A percentile compares a stretch with the other conserved stretches of the same genome.
phyloP scores from a whole-genome alignment of 306 rosid species.

The Datisca glomerata region DNA sequence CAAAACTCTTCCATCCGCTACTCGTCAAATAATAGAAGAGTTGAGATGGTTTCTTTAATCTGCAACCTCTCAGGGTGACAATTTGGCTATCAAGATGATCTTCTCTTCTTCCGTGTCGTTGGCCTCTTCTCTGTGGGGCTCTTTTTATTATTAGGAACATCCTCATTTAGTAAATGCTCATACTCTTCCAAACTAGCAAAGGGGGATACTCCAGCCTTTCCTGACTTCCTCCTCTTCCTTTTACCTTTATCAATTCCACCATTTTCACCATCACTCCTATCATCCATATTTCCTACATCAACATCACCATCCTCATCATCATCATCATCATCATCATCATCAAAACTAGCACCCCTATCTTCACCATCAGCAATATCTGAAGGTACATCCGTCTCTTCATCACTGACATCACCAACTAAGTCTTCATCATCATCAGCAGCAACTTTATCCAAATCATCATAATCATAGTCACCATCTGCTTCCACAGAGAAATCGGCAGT shows the following conservation, averaged over 20 bases:
- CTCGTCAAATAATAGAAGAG: too few relatives aligned
- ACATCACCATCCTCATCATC: conserved; percentile 14
- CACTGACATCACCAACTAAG: conserved; percentile 57
- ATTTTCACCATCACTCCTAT: conserved; percentile 21
- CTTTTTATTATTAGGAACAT: conserved; percentile 12
- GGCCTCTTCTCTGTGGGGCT: conserved; percentile 23
- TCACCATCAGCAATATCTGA: conserved; percentile 45
- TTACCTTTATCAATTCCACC: conserved; percentile 26
- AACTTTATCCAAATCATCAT: conserved; percentile 70
- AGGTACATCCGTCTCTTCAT: conserved; percentile 42
- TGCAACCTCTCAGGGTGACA: too few relatives aligned
- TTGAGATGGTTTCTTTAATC: too few relatives aligned
- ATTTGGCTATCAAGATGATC: conserved; percentile 7
- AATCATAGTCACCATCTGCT: conserved; percentile 54
- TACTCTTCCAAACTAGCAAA: conserved; percentile 81
- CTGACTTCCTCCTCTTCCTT: conserved; percentile 35
- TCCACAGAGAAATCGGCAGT: conserved; percentile 36
- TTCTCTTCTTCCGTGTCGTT: conserved; percentile 23
- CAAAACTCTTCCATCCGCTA: too few relatives aligned
- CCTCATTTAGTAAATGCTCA: conserved; percentile 55
- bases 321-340: conserved; percentile 14
- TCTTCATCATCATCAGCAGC: conserved; percentile 69
- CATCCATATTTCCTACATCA: conserved; percentile 44
- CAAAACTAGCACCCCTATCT: conserved; percentile 22
- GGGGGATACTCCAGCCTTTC: conserved; percentile 46